Evolutionary conservation across 164 flowering plant genomes (phyloP).

Genomic region (Annona squamosa): DNA sequence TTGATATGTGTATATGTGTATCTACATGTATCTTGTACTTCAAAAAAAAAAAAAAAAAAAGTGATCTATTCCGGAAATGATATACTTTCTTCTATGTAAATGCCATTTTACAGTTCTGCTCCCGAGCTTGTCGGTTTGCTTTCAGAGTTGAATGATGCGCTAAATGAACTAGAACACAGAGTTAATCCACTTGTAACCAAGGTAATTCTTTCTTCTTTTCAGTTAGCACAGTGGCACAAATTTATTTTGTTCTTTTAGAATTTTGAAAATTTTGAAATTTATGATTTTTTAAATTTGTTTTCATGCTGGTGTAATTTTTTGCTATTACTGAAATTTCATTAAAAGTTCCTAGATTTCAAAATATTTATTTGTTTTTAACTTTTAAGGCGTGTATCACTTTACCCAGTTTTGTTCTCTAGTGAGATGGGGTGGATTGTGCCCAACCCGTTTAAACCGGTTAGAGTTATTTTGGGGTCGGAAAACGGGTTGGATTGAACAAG

Average conservation of each 20-base stretch:
- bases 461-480: too few species aligned
- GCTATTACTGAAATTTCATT: too few species aligned
- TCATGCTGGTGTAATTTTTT: neutral
- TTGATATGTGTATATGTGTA: neutral
- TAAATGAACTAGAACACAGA: constrained; percentile 53
- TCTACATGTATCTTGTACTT: neutral
- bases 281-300: neutral
- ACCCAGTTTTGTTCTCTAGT: too few species aligned
- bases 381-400: too few species aligned
- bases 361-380: too few species aligned
- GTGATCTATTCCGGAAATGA: neutral
- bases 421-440: too few species aligned
- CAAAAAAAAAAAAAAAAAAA: too few species aligned
- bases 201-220: constrained; percentile 34
- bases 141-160: constrained; percentile 59
- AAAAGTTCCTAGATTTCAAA: too few species aligned
- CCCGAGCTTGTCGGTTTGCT: constrained; percentile 78
- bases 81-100: neutral
- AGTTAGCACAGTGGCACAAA: too few species aligned
- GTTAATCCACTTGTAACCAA: constrained; percentile 63
- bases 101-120: constrained; percentile 47
- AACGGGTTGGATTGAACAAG: too few species aligned
- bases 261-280: neutral
- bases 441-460: too few species aligned
- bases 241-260: neutral